Evolutionary conservation across 768 basidiomycete genomes (phyloP), one percentile per base, ranked within the genome.

Genomic region (Leccinum uliginosum): DNA sequence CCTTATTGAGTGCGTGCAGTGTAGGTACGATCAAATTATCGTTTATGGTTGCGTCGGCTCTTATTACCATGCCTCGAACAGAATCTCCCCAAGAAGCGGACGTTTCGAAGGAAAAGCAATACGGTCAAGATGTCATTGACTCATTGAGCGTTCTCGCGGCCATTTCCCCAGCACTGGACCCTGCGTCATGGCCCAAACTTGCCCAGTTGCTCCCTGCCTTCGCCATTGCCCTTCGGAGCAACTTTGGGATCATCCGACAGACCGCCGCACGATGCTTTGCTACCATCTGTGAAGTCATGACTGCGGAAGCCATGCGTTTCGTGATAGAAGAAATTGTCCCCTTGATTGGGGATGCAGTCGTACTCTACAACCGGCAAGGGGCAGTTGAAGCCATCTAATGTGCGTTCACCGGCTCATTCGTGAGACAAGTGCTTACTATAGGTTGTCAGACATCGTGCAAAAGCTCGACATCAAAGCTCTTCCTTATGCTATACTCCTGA

Each of bases 401-500:
- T 44, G 43, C 19, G 43, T 50, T 11, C 38, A 45, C 50, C 23
- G n/a, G 23, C 27, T 21, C 44, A n/a, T 38, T 38, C 21, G 32
- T 14, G 17, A 19, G 14, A 44, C 40, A 17, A 24, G 56, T 23
- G 44, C 55, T 69, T 49, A 61, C 66, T 9, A 59, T 14, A 9
- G 59, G 35, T 53, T 40, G 0, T n/a, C 65, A 98, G 96, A 96
- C 69, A 86, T 98, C 60, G 89, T 98, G 27, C 89, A 93, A 62
- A 81, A 83, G 58, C 82, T 99, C 50, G 94, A 98, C 63, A 84
- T 97, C 73, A 95, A 94, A 70, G 89, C 94, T 8, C 76, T 99
- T 44, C 96, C 97, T 11, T 99, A 98, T 67, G 89, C 98, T 9
- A 89, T 98, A 58, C 98, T 99, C 74, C 78, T 99, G 74, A 85